phyloP scores from a whole-genome alignment of 371 early-diverging fungal genomes.

The Mortierella polycephala region DNA sequence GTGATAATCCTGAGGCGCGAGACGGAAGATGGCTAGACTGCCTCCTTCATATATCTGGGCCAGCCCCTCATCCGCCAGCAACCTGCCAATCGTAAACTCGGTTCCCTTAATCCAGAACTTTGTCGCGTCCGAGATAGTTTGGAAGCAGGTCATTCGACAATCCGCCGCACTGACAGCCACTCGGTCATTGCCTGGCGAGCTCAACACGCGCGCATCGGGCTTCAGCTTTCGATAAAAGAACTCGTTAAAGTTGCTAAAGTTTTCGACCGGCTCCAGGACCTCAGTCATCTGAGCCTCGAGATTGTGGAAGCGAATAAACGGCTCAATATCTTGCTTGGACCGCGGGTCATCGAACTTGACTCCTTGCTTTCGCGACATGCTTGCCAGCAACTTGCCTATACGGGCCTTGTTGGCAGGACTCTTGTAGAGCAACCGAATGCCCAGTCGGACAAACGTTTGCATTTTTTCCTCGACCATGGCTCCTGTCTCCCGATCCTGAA shows the following conservation, averaged over 20 bases:
- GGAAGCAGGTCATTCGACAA: slow-evolving; percentile 77
- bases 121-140: slow-evolving; percentile 73
- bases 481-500: slow-evolving; percentile 79
- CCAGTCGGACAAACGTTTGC: slow-evolving; percentile 84
- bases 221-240: slow-evolving; percentile 90
- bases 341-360: slow-evolving; percentile 74
- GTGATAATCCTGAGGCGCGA: slow-evolving; percentile 87
- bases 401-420: slow-evolving; percentile 53
- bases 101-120: slow-evolving; percentile 88
- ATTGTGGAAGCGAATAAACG: slow-evolving; percentile 82
- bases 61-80: slow-evolving; percentile 62
- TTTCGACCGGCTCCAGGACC: slow-evolving; percentile 71
- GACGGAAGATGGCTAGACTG: slow-evolving; percentile 76
- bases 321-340: slow-evolving; percentile 75
- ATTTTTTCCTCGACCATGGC: slow-evolving; percentile 83
- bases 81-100: slow-evolving; percentile 67
- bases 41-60: slow-evolving; percentile 72
- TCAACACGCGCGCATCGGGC: slow-evolving; percentile 69
- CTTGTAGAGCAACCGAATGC: slow-evolving; percentile 81
- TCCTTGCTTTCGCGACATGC: slow-evolving; percentile 78
- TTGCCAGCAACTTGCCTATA: slow-evolving; percentile 65
- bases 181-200: slow-evolving; percentile 65
- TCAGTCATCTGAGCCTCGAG: slow-evolving; percentile 60
- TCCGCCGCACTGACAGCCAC: slow-evolving; percentile 85
- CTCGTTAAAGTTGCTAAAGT: slow-evolving; percentile 83